Evolutionary conservation across 1,284 basidiomycete species (phyloP).

Genomic region (Papiliotrema flavescens): DNA sequence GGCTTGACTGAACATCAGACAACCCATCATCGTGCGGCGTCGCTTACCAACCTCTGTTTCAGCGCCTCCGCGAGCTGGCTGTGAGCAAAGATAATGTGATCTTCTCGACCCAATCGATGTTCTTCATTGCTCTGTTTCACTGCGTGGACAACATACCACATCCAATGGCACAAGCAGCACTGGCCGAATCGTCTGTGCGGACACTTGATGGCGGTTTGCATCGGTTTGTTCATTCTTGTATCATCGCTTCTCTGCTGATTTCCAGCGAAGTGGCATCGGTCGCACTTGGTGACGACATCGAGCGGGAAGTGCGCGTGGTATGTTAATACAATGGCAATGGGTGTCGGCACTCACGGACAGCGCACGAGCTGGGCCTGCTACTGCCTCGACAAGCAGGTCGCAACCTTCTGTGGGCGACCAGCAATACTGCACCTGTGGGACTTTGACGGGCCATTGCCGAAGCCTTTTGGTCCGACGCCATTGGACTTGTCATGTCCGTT

Average conservation of each 20-base stretch:
- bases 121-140: constrained; percentile 17
- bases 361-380: not conserved
- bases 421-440: constrained; percentile 7
- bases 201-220: not conserved
- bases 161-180: constrained; percentile 11
- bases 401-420: constrained; percentile 8
- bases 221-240: not conserved
- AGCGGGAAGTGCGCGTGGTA: not conserved
- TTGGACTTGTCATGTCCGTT: too few species aligned
- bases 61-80: constrained; percentile 14
- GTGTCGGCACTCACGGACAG: not conserved
- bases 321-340: not conserved
- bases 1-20: not conserved
- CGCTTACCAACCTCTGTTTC: constrained; percentile 10
- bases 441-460: constrained; percentile 12
- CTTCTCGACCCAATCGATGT: constrained; percentile 14
- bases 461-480: not conserved
- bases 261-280: not conserved
- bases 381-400: constrained; percentile 13
- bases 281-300: not conserved
- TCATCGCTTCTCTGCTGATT: not conserved
- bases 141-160: constrained; percentile 19
- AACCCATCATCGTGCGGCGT: constrained; percentile 15
- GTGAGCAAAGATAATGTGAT: constrained; percentile 15
- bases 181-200: constrained; percentile 9